These are phyloP conservation scores for Ligustrum vulgare DNA, from an alignment of 257 asterid species.

Conservation along the genomic window DNA sequence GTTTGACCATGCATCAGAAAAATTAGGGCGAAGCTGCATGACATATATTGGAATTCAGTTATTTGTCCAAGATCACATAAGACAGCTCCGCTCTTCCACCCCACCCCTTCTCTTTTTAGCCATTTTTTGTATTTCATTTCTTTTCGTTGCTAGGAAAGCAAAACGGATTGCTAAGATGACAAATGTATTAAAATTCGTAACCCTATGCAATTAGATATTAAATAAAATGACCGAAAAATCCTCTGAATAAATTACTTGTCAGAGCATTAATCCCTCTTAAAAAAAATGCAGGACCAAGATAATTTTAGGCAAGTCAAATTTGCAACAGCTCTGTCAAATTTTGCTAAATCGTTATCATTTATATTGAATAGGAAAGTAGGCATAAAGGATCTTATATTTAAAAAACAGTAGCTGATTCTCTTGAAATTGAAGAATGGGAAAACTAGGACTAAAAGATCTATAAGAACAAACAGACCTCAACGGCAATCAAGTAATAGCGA, in stretches of 20 bases:
- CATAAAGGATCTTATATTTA: constrained; percentile 1
- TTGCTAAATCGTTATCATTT: constrained; percentile 12
- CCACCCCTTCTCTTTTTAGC: not conserved
- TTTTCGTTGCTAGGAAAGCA: not conserved
- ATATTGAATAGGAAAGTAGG: not conserved
- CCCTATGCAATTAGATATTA: not conserved
- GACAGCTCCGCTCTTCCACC: constrained; percentile 3
- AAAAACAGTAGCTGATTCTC: not conserved
- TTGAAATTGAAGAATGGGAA: not conserved
- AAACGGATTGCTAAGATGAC: not conserved
- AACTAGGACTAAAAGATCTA: not conserved
- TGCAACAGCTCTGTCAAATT: not conserved
- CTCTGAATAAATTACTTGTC: not conserved
- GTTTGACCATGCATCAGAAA: constrained; percentile 99
- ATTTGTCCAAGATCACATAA: constrained; percentile 16
- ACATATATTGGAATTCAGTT: constrained; percentile 21
- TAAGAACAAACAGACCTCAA: constrained; percentile 68
- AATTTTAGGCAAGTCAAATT: not conserved
- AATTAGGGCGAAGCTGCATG: constrained; percentile 97
- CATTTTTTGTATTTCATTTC: not conserved
- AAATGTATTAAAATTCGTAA: not conserved
- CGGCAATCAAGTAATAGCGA: constrained; percentile 90
- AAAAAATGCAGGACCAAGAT: not conserved
- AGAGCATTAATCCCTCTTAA: not conserved
- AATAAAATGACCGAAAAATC: not conserved